A percentile compares a stretch with the other conserved stretches of the same genome.
These are phyloP conservation scores for Komagataella populi DNA, from an alignment of 805 yeast species.

Conservation along the genomic window DNA sequence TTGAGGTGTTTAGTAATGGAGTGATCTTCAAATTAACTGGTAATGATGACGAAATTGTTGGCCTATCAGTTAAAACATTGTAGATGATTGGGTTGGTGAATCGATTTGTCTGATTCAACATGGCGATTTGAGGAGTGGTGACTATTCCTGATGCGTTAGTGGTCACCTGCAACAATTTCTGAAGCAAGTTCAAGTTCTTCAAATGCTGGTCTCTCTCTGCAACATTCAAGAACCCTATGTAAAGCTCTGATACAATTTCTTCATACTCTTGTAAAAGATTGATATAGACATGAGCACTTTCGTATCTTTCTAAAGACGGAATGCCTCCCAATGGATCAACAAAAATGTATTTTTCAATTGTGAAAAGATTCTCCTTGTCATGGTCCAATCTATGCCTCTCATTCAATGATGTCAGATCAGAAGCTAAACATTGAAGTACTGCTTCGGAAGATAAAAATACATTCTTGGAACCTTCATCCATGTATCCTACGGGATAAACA, in stretches of 20 bases:
- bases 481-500: slow-evolving; percentile 42
- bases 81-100: slow-evolving; percentile 75
- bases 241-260: slow-evolving; percentile 49
- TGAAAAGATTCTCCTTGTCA: slow-evolving; percentile 17
- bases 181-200: slow-evolving; percentile 56
- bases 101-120: slow-evolving; percentile 17
- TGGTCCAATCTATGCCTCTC: slow-evolving; percentile 4
- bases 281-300: slow-evolving; percentile 76
- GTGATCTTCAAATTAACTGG: slow-evolving; percentile 51
- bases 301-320: slow-evolving; percentile 72
- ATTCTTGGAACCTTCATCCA: slow-evolving; percentile 16
- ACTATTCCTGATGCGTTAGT: slow-evolving; percentile 63
- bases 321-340: slow-evolving; percentile 83
- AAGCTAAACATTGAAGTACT: slow-evolving; percentile 23
- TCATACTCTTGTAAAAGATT: slow-evolving; percentile 74
- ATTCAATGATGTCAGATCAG: slow-evolving; percentile 17
- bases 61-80: slow-evolving; percentile 83
- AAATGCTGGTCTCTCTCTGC: slow-evolving; percentile 38
- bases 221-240: slow-evolving; percentile 39
- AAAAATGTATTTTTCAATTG: slow-evolving; percentile 71
- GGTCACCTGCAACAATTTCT: slow-evolving; percentile 32
- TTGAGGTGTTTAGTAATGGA: slow-evolving; percentile 61
- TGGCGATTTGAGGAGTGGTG: slow-evolving; percentile 72
- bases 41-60: slow-evolving; percentile 79
- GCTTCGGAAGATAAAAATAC: slow-evolving; percentile 23